Evolutionary conservation across 75 land plant genomes (phyloP), one percentile per base, ranked within the genome.

Genomic region (Sequoia sempervirens): DNA sequence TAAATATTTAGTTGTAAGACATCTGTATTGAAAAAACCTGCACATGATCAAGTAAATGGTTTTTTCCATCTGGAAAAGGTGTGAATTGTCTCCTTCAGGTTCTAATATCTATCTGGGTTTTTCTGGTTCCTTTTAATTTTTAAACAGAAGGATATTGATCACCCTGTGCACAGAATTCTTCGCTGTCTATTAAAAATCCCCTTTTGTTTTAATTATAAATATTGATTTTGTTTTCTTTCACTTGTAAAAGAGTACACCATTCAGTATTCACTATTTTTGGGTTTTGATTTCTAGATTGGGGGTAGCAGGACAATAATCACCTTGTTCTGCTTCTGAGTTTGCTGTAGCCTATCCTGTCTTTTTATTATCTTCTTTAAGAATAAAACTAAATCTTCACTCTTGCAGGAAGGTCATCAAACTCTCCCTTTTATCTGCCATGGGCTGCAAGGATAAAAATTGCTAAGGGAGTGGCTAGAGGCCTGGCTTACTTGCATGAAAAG

Each of bases 401-500:
- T 81, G 87, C 89, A 95, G 96, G 92, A 82, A 92, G 91, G 54
- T 80, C 82, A 40, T 92, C 91, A 36, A 85, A 90, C 2, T 90
- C 94, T 4, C 96, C 92, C 66, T 83, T 87, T 47, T 88, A 87
- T 79, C 84, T 96, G 0, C 81, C 87, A 10, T 96, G 99, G 99
- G 93, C 90, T 45, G 68, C 81, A 41, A 86, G 99, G 68, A 79
- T 96, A 26, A 88, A 85, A 82, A 93, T 96, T 45, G 90, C 91
- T n/a, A 84, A 87, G 80, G 99, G 96, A 14, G 90, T 92, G n/a
- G 99, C 99, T 4, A 86, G 91, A 37, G 96, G 94, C 11, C 87
- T 96, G 23, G 85, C 91, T 12, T 93, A 87, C 85, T 88, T 96
- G 78, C 96, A 96, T 68, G 97, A 96, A 74, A 94, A 90, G 88